Evolutionary conservation across 768 basidiomycete genomes (phyloP).

Genomic region (Trichaptum fuscoviolaceum): DNA sequence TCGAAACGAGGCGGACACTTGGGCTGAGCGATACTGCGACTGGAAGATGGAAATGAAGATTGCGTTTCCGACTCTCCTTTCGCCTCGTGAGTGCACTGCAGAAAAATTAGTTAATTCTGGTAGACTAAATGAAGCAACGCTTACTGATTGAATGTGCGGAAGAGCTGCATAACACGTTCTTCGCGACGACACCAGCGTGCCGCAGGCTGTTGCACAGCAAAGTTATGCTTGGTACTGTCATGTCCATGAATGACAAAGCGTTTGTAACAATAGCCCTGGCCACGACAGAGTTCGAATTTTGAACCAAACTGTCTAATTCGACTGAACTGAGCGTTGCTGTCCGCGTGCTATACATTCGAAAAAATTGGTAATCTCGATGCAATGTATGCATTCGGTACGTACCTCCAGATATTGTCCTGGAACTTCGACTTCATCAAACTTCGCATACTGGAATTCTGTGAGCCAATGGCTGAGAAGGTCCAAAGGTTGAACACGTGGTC

Average conservation of each 20-base stretch:
- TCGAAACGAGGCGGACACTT: conserved; percentile 79
- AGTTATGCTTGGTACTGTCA: conserved; percentile 85
- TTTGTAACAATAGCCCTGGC: conserved; percentile 82
- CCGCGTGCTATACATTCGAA: conserved; percentile 67
- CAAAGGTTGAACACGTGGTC: conserved; percentile 79
- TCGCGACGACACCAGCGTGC: conserved; percentile 84
- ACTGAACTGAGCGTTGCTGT: conserved; percentile 86
- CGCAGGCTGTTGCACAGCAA: conserved; percentile 86
- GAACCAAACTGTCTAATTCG: conserved; percentile 88
- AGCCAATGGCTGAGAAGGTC: conserved; percentile 88
- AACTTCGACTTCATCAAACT: conserved; percentile 96
- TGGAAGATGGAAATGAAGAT: conserved; percentile 88
- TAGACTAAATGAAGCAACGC: background rate
- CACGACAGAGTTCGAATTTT: conserved; percentile 85
- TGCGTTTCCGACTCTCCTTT: conserved; percentile 91
- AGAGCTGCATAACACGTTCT: conserved; percentile 86
- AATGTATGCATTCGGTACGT: conserved; percentile 11
- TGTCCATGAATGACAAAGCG: conserved; percentile 87
- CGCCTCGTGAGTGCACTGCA: conserved; percentile 74
- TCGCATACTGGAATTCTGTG: conserved; percentile 95
- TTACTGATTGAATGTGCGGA: conserved; percentile 85
- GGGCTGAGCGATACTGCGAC: conserved; percentile 81
- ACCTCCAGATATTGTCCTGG: conserved; percentile 99
- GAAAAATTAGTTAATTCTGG: conserved; percentile 7
- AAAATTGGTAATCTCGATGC: background rate